phyloP scores from a whole-genome alignment of 305 asterid genomes.

The Fraxinus ornus region DNA sequence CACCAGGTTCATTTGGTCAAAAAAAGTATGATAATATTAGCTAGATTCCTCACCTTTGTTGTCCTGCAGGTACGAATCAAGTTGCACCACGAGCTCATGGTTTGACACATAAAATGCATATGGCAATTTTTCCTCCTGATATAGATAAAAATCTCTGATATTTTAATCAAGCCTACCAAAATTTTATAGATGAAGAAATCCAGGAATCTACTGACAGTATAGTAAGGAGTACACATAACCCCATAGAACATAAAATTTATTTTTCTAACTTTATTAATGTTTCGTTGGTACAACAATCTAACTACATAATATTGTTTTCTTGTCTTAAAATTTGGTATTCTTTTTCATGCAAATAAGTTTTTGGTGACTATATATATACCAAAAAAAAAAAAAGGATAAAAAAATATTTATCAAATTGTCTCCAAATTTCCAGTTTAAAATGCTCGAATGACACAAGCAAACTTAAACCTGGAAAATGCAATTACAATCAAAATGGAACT shows the following conservation, averaged over 20 bases:
- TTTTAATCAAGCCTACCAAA: slow-evolving; percentile 3
- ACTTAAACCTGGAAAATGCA: neutral
- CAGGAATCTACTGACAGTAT: neutral
- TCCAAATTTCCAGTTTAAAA: neutral
- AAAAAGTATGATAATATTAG: neutral
- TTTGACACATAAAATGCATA: slow-evolving; percentile 83
- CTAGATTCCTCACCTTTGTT: slow-evolving; percentile 55
- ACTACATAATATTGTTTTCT: neutral
- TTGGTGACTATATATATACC: neutral
- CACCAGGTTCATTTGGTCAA: neutral
- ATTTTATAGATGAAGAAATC: neutral
- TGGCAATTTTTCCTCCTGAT: slow-evolving; percentile 85
- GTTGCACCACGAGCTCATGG: slow-evolving; percentile 76
- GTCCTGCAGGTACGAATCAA: slow-evolving; percentile 69
- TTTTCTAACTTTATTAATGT: neutral
- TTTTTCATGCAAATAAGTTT: too few relatives aligned
- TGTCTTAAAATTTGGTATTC: neutral
- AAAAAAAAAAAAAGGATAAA: neutral
- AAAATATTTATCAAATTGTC: neutral
- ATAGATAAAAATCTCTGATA: slow-evolving; percentile 9
- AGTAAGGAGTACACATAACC: neutral
- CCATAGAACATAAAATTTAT: neutral
- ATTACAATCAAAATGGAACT: neutral
- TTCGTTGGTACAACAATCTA: neutral
- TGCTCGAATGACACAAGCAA: neutral